Evolutionary conservation across 1,139 yeast genomes (phyloP).

Genomic region (Hyphopichia fennica): DNA sequence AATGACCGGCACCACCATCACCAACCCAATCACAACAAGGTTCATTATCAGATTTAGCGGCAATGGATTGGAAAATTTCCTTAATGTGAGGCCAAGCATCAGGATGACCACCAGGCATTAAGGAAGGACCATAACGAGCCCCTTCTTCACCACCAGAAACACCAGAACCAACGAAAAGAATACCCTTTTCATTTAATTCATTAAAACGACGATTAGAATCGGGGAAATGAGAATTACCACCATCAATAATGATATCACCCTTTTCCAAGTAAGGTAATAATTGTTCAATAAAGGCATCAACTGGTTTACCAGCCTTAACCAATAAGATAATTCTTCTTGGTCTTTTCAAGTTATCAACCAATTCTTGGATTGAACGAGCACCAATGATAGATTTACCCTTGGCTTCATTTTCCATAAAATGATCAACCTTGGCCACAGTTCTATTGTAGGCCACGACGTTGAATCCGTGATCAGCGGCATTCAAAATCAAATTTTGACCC

Average conservation of each 20-base stretch:
- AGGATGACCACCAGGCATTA: slow-evolving; percentile 99
- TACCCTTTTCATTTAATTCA: slow-evolving; percentile 83
- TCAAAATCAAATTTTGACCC: slow-evolving; percentile 98
- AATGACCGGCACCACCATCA: slow-evolving; percentile 98
- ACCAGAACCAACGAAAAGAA: slow-evolving; percentile 96
- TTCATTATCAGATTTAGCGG: slow-evolving; percentile 97
- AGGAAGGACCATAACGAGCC: slow-evolving; percentile 98
- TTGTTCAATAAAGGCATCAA: slow-evolving; percentile 86
- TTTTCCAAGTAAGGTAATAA: slow-evolving; percentile 88
- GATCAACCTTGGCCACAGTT: slow-evolving; percentile 93
- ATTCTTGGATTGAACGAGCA: slow-evolving; percentile 89
- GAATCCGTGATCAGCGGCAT: slow-evolving; percentile 97
- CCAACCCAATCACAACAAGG: slow-evolving; percentile 99
- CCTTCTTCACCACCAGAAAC: slow-evolving; percentile 99
- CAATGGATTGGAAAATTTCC: slow-evolving; percentile 91
- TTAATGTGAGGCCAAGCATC: slow-evolving; percentile 99
- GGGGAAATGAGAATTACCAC: slow-evolving; percentile 99
- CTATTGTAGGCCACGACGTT: slow-evolving; percentile 98
- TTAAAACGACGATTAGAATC: slow-evolving; percentile 96
- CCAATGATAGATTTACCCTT: slow-evolving; percentile 95
- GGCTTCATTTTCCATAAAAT: slow-evolving; percentile 90
- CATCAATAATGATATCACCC: slow-evolving; percentile 98
- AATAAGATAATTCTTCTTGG: slow-evolving; percentile 94
- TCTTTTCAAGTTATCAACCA: slow-evolving; percentile 85
- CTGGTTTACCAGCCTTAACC: slow-evolving; percentile 97